phyloP scores from a whole-genome alignment of 805 yeast genomes.

The Pichia nakasei region DNA sequence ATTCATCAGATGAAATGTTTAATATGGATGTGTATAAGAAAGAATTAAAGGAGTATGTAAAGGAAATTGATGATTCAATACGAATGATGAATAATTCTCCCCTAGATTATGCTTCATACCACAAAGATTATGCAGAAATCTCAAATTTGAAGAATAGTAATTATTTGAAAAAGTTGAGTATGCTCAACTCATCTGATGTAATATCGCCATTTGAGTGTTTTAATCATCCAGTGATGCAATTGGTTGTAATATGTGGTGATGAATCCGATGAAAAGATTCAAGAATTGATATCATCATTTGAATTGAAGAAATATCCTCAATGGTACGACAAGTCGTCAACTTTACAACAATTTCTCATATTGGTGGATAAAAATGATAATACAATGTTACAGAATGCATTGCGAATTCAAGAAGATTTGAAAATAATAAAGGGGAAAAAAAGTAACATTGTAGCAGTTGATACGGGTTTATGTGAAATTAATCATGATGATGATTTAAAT shows the following conservation, averaged over 20 bases:
- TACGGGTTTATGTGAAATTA: neutral
- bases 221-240: constrained; percentile 75
- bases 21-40: neutral
- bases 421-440: constrained; percentile 9
- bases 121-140: neutral
- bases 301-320: constrained; percentile 40
- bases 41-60: constrained; percentile 3
- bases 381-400: constrained; percentile 35
- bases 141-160: constrained; percentile 33
- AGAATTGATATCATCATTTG: constrained; percentile 45
- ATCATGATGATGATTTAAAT: neutral
- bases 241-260: constrained; percentile 53
- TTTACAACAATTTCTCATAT: constrained; percentile 41
- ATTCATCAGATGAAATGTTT: neutral
- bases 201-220: constrained; percentile 76
- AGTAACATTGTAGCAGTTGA: constrained; percentile 7
- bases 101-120: neutral
- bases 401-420: constrained; percentile 25
- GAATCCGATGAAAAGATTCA: constrained; percentile 52
- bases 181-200: constrained; percentile 48
- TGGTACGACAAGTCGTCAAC: constrained; percentile 61
- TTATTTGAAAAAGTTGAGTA: constrained; percentile 50
- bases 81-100: neutral
- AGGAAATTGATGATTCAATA: neutral
- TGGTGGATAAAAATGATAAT: constrained; percentile 39